phyloP scores from a whole-genome alignment of 176 grass and related monocot genomes.

The Bolboschoenus planiculmis region DNA sequence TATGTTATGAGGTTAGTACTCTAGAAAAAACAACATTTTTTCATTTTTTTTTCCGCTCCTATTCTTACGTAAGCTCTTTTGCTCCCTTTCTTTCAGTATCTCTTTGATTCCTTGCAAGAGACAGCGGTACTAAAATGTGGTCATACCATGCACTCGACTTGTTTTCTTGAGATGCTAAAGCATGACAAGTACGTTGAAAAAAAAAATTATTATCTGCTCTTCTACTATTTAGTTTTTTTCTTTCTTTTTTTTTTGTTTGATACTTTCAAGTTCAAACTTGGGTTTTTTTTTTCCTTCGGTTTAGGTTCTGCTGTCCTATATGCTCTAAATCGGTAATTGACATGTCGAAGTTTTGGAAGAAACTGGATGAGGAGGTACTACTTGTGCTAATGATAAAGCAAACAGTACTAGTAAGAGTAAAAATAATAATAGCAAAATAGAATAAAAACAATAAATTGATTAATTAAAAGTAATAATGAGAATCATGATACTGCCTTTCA shows the following conservation, averaged over 20 bases:
- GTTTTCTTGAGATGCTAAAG: conserved; percentile 81
- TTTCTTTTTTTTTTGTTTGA: conserved; percentile 21
- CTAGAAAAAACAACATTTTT: neutral
- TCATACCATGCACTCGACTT: conserved; percentile 81
- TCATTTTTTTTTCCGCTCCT: neutral
- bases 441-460: neutral
- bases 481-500: neutral
- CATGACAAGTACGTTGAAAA: conserved; percentile 63
- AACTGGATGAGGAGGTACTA: conserved; percentile 64
- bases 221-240: neutral
- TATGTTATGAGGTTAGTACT: conserved; percentile 78
- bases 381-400: neutral
- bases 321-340: conserved; percentile 66
- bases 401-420: neutral
- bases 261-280: neutral
- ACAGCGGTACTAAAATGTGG: conserved; percentile 71
- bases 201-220: conserved; percentile 17
- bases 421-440: neutral
- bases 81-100: conserved; percentile 30
- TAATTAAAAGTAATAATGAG: neutral
- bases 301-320: conserved; percentile 79
- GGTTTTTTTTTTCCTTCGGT: conserved; percentile 1
- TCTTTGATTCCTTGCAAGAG: conserved; percentile 78
- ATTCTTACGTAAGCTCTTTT: neutral
- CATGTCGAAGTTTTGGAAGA: conserved; percentile 71